Conservation (phyloP, 192 early-diverging fungal species). For the Podila clonocystis region DNA sequence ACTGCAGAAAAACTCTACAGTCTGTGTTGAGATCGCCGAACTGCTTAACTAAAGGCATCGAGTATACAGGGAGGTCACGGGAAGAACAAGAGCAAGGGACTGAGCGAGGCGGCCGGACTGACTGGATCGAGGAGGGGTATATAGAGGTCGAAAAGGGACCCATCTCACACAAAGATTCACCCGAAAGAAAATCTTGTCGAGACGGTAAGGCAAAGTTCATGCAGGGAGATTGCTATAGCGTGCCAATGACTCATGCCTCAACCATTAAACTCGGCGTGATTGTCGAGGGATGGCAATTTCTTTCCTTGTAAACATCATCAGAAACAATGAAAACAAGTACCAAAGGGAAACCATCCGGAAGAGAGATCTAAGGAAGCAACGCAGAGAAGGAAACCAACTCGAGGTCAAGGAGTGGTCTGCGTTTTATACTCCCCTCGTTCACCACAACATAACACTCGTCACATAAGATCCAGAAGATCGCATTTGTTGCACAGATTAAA, state of each 20-base stretch:
- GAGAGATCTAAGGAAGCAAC: constrained; percentile 49
- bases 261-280: constrained; percentile 54
- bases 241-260: constrained; percentile 51
- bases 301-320: not conserved
- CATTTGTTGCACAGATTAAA: not conserved
- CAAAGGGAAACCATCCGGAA: constrained; percentile 10
- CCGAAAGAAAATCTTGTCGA: not conserved
- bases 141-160: constrained; percentile 43
- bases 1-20: no score
- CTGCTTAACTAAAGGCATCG: no score
- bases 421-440: not conserved
- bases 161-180: not conserved
- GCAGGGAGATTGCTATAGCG: constrained; percentile 49
- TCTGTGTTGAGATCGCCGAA: no score
- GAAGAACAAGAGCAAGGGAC: not conserved
- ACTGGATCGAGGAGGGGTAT: constrained; percentile 21
- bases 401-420: not conserved
- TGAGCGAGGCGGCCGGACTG: constrained; percentile 20
- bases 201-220: constrained; percentile 25
- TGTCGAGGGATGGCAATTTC: constrained; percentile 34
- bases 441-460: not conserved
- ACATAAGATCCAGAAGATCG: not conserved
- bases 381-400: constrained; percentile 35
- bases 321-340: not conserved
- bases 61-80: not conserved